These are phyloP conservation scores for Chaetomium sp. DNA, from an alignment of 2,329 filamentous ascomycete species.

Conservation along the genomic window DNA sequence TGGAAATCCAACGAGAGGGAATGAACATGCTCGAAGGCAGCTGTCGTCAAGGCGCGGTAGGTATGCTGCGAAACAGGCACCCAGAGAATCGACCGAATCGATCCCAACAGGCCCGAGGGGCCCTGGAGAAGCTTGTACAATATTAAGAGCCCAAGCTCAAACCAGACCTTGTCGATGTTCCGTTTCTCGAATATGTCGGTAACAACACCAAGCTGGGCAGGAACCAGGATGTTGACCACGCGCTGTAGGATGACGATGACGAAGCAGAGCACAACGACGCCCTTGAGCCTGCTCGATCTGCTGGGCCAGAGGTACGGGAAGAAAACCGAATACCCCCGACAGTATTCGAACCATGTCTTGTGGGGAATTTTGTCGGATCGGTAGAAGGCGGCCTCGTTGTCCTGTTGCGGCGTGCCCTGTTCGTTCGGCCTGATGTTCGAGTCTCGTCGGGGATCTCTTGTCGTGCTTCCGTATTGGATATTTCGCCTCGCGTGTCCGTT, in stretches of 20 bases:
- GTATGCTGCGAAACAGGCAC: constrained; percentile 96
- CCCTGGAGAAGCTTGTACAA: constrained; percentile 78
- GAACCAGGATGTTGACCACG: constrained; percentile 79
- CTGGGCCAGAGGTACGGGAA: constrained; percentile 96
- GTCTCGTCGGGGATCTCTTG: constrained; percentile 27
- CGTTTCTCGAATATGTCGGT: constrained; percentile 61
- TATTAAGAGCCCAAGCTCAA: constrained; percentile 68
- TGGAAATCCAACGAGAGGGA: constrained; percentile 94
- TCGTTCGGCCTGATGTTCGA: constrained; percentile 37
- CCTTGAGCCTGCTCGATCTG: constrained; percentile 65
- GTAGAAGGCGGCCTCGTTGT: constrained; percentile 74
- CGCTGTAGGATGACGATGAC: constrained; percentile 72
- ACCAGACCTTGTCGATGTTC: constrained; percentile 56
- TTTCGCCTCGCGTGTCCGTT: constrained; percentile 20
- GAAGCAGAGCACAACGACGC: constrained; percentile 78
- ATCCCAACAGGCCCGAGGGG: constrained; percentile 78
- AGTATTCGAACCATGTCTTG: constrained; percentile 93
- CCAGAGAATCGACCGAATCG: constrained; percentile 78
- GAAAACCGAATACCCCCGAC: constrained; percentile 86
- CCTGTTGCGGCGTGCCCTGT: constrained; percentile 37
- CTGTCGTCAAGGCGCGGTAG: constrained; percentile 87
- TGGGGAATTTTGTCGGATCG: constrained; percentile 79
- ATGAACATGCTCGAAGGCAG: constrained; percentile 96
- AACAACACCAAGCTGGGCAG: constrained; percentile 71
- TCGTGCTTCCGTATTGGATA: constrained; percentile 21